These are phyloP conservation scores for Trifolium repens DNA, from an alignment of 306 rosid species.

Conservation along the genomic window DNA sequence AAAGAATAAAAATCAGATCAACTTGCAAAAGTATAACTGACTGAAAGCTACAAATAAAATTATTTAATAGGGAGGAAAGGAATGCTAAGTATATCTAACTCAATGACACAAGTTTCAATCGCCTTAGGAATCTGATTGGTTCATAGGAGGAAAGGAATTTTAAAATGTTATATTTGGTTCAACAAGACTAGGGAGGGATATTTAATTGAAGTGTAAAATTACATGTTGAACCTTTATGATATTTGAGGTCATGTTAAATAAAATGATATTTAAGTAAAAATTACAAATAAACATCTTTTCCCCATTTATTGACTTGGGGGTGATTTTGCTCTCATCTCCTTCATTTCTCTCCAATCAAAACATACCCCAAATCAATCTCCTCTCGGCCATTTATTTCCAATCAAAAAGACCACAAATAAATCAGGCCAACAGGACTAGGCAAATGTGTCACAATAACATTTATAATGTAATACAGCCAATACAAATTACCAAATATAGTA, in stretches of 20 bases:
- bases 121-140: not conserved
- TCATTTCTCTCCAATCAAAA: too few species aligned
- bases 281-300: too few species aligned
- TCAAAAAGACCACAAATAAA: not conserved
- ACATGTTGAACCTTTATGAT: not conserved
- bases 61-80: too few species aligned
- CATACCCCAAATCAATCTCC: too few species aligned
- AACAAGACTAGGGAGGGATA: too few species aligned
- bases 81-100: too few species aligned
- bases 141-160: not conserved
- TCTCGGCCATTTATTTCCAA: not conserved
- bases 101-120: too few species aligned
- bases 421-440: not conserved
- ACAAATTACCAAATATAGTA: not conserved
- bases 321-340: too few species aligned
- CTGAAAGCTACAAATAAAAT: not conserved
- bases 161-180: too few species aligned
- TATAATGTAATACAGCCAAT: not conserved
- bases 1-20: not conserved
- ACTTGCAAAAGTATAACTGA: not conserved
- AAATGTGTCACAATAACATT: not conserved
- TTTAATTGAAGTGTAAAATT: too few species aligned
- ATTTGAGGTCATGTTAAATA: not conserved
- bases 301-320: too few species aligned
- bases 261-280: not conserved